Percentiles rank a stretch among this genome's conserved stretches.
Evolutionary conservation across 148 eudicot genomes (phyloP).

Genomic region (Diospyros kaki): DNA sequence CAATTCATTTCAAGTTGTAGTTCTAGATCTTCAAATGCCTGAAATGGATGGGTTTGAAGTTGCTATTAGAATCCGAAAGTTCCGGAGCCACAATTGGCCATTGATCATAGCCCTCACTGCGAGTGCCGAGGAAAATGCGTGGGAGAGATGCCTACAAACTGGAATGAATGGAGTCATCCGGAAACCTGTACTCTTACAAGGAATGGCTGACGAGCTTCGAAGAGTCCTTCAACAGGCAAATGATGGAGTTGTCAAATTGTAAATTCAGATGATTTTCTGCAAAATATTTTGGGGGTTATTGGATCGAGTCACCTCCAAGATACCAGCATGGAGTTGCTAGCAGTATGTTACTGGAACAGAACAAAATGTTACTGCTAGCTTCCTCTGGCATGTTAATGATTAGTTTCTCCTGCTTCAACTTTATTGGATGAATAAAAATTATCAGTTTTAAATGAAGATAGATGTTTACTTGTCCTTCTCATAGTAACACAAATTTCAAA

Average conservation of each 20-base stretch:
- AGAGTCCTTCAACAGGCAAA: conserved; percentile 38
- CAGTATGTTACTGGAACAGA: neutral
- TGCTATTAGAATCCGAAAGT: conserved; percentile 51
- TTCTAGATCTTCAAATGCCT: conserved; percentile 75
- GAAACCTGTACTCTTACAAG: conserved; percentile 67
- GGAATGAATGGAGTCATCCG: conserved; percentile 72
- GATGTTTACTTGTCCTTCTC: no score
- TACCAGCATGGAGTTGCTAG: conserved; percentile 1
- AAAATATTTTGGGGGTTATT: neutral
- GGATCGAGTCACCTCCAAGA: neutral
- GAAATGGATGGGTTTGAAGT: conserved; percentile 80
- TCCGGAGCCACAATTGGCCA: conserved; percentile 46
- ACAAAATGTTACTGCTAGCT: neutral
- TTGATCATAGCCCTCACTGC: conserved; percentile 65
- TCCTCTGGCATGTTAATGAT: neutral
- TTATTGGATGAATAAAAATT: no score
- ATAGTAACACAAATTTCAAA: no score
- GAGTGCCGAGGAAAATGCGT: conserved; percentile 62
- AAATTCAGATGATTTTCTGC: neutral
- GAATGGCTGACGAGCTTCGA: conserved; percentile 62
- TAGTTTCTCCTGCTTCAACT: no score
- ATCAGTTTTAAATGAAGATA: no score
- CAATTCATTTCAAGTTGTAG: conserved; percentile 38
- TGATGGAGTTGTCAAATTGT: conserved; percentile 14
- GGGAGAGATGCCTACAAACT: conserved; percentile 55